Evolutionary conservation across 306 rosid species (phyloP), one percentile per base, ranked within the genome.

Genomic region (Clitoria ternatea): DNA sequence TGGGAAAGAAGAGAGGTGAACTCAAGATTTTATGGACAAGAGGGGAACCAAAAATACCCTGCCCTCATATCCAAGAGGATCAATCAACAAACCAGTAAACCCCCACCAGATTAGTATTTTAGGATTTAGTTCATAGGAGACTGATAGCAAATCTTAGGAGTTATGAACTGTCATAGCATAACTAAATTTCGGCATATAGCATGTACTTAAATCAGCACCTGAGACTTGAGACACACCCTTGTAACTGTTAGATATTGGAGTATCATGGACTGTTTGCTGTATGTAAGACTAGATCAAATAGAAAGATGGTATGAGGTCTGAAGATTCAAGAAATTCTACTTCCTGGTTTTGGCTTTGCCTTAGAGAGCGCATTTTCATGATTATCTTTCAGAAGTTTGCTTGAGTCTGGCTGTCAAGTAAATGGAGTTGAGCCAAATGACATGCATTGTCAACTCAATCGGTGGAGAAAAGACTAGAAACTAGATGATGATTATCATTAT

Each of bases 1-100:
- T 93, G 86, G 98, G 90, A 81, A 88, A 87, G 82, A 89, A 78
- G 84, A 87, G 96, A 82, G 96, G 98, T 27, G 98, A 94, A 73
- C 88, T 94, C 14, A 77, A 83, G 79, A 67, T 81, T 64, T 84
- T 94, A 37, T 94, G 98, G 98, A 80, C 96, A 54, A 89, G 92
- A 81, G 98, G 98, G 59, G 86, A 81, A 60, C 97, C 97, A 14
- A 91, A 86, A 74, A 78, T 96, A 78, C 81, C 81, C 39, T 94
- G 98, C 66, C 94, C 95, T 22, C 98, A 94, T 71, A 79, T 83
- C 74, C 91, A 56, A 85, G 84, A 78, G 59, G 79, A 77, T 22
- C 90, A 85, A 62, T 82, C 79, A 47, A 74, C 30, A 61, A 64
- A 68, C 29, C 80, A 60, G 74, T 74, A 67, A 67, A 45, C 35